Evolutionary conservation across 169 alveolate genomes (phyloP).

Genomic region (Cryptosporidium sp.): DNA sequence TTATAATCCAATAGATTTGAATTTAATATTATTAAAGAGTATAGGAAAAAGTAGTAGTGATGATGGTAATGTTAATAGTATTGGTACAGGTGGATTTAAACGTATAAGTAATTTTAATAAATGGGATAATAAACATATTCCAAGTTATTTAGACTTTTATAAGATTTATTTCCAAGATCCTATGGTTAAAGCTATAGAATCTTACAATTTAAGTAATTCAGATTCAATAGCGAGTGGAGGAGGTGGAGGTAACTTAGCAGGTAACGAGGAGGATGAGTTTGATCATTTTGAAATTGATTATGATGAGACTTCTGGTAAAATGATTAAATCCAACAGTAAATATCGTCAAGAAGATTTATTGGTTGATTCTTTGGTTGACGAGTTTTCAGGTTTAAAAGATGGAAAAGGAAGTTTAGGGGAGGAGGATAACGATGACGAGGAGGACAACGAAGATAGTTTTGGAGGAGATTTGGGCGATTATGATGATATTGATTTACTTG

Average conservation of each 20-base stretch:
- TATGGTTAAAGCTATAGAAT: constrained; percentile 20
- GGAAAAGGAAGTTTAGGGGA: not conserved
- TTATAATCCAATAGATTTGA: constrained; percentile 52
- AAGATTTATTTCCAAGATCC: constrained; percentile 55
- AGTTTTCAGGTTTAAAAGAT: constrained; percentile 25
- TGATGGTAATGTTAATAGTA: not conserved
- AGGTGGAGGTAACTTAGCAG: not conserved
- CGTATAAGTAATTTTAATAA: constrained; percentile 52
- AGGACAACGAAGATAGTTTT: constrained; percentile 24
- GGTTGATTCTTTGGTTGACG: constrained; percentile 61
- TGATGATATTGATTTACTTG: constrained; percentile 74
- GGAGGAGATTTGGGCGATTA: constrained; percentile 23
- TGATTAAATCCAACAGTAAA: constrained; percentile 9
- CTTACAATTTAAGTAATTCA: constrained; percentile 3
- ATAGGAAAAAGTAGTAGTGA: not conserved
- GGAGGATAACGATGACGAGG: constrained; percentile 20
- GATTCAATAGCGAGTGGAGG: not conserved
- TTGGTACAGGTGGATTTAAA: not conserved
- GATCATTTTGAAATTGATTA: constrained; percentile 54
- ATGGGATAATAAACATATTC: constrained; percentile 48
- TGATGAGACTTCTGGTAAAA: constrained; percentile 58
- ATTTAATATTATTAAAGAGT: constrained; percentile 26
- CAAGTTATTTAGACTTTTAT: constrained; percentile 42
- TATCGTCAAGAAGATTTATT: not conserved
- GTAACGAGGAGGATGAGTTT: constrained; percentile 15